phyloP scores from a whole-genome alignment of 2,329 filamentous ascomycete genomes.

The Arthroderma uncinatum region DNA sequence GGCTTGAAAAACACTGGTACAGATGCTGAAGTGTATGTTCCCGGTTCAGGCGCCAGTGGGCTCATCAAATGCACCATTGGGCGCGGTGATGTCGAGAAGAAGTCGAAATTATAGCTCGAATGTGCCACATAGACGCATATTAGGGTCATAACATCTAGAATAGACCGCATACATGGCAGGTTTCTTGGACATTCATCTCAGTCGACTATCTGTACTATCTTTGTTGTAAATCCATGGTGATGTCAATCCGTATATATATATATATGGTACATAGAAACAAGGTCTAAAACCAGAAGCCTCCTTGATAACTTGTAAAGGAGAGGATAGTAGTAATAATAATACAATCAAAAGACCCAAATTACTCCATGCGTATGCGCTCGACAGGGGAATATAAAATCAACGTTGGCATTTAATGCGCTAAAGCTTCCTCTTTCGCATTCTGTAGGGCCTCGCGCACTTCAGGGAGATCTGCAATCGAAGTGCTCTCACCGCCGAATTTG shows the following conservation, averaged over 20 bases:
- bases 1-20: conserved; percentile 87
- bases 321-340: conserved; percentile 2
- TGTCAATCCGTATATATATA: neutral
- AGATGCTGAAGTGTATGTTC: conserved; percentile 89
- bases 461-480: conserved; percentile 24
- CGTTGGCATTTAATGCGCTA: conserved; percentile 9
- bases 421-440: conserved; percentile 19
- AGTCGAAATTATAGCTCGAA: neutral
- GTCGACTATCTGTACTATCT: neutral
- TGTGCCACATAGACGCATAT: neutral
- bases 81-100: conserved; percentile 17
- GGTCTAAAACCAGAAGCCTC: neutral
- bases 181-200: neutral
- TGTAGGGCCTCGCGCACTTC: conserved; percentile 31
- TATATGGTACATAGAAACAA: conserved; percentile 1
- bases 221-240: neutral
- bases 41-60: conserved; percentile 85
- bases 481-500: conserved; percentile 51
- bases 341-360: neutral
- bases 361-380: conserved; percentile 7
- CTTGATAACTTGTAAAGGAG: neutral
- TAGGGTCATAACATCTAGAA: neutral
- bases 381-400: conserved; percentile 21
- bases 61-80: conserved; percentile 84
- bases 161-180: neutral